Conservation (phyloP, 345 rosid species). For the Corchorus olitorius region DNA sequence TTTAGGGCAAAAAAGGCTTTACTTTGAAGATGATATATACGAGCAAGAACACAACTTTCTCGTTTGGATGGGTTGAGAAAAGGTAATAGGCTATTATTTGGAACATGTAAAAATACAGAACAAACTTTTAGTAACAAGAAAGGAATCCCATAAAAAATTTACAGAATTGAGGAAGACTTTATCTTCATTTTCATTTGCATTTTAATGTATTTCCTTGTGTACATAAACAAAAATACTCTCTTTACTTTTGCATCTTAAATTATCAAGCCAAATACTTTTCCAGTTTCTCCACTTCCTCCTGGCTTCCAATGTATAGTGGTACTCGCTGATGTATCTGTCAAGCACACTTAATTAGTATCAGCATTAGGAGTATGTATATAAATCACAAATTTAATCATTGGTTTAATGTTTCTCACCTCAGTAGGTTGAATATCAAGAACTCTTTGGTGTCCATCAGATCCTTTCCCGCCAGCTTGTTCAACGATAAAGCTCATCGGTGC, state of each 20-base stretch:
- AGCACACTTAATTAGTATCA: background rate
- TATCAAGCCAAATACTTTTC: slow-evolving; percentile 81
- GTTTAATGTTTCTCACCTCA: slow-evolving; percentile 48
- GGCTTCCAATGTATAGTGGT: slow-evolving; percentile 90
- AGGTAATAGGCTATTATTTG: background rate
- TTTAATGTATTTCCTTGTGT: slow-evolving; percentile 18
- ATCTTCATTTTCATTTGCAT: slow-evolving; percentile 15
- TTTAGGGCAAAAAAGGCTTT: too few relatives aligned
- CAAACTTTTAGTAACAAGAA: background rate
- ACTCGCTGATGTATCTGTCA: slow-evolving; percentile 85
- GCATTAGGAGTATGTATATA: background rate
- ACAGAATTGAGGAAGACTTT: background rate
- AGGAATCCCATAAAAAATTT: slow-evolving; percentile 1
- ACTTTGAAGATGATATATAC: background rate
- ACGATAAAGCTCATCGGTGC: slow-evolving; percentile 98
- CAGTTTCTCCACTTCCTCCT: slow-evolving; percentile 86
- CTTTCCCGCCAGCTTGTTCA: slow-evolving; percentile 99
- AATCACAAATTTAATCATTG: background rate
- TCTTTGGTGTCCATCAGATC: slow-evolving; percentile 86
- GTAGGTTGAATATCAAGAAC: slow-evolving; percentile 76
- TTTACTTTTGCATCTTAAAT: slow-evolving; percentile 31
- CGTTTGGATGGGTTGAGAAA: background rate
- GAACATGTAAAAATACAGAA: background rate
- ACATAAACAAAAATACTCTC: slow-evolving; percentile 28
- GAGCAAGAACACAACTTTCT: background rate